A percentile compares a stretch with the other conserved stretches of the same genome.
Conservation (phyloP, 2,329 filamentous ascomycete genomes). For the Coniochaeta sp. region DNA sequence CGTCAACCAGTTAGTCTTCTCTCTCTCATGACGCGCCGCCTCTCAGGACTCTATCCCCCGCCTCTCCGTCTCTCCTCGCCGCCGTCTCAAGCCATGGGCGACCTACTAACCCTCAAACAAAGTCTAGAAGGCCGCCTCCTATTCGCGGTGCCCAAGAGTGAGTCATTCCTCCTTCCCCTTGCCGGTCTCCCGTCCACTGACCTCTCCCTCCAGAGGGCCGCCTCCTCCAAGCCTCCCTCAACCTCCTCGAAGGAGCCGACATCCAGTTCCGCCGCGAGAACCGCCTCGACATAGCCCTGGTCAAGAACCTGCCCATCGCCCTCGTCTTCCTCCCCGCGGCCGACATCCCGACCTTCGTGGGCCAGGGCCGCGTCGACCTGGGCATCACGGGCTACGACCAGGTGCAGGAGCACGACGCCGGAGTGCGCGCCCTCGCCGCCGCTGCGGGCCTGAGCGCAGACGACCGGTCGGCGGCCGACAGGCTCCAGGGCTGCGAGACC, state of each 20-base stretch:
- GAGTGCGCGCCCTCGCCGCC: slow-evolving; percentile 41
- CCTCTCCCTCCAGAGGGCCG: slow-evolving; percentile 65
- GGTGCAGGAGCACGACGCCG: slow-evolving; percentile 80
- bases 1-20: slow-evolving; percentile 41
- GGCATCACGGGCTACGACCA: slow-evolving; percentile 94
- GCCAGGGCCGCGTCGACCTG: slow-evolving; percentile 85
- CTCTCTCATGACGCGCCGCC: slow-evolving; percentile 4
- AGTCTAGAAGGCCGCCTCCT: slow-evolving; percentile 89
- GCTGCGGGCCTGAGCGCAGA: slow-evolving; percentile 40
- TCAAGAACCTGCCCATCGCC: slow-evolving; percentile 93
- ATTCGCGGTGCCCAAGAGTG: slow-evolving; percentile 98
- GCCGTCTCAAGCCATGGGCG: slow-evolving; percentile 17
- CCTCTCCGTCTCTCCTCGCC: too few species aligned
- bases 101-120: slow-evolving; percentile 20
- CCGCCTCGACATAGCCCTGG: slow-evolving; percentile 92
- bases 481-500: slow-evolving; percentile 63
- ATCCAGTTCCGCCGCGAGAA: slow-evolving; percentile 95
- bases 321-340: slow-evolving; percentile 95
- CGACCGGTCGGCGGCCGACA: slow-evolving; percentile 35
- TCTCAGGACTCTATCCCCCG: slow-evolving; percentile 3
- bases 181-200: slow-evolving; percentile 13
- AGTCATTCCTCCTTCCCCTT: slow-evolving; percentile 30
- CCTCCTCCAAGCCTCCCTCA: slow-evolving; percentile 78
- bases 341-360: slow-evolving; percentile 96
- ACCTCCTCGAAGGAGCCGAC: slow-evolving; percentile 87